These are phyloP conservation scores for Ophiostoma australiae DNA, from an alignment of 2,329 filamentous ascomycete species.

Conservation along the genomic window DNA sequence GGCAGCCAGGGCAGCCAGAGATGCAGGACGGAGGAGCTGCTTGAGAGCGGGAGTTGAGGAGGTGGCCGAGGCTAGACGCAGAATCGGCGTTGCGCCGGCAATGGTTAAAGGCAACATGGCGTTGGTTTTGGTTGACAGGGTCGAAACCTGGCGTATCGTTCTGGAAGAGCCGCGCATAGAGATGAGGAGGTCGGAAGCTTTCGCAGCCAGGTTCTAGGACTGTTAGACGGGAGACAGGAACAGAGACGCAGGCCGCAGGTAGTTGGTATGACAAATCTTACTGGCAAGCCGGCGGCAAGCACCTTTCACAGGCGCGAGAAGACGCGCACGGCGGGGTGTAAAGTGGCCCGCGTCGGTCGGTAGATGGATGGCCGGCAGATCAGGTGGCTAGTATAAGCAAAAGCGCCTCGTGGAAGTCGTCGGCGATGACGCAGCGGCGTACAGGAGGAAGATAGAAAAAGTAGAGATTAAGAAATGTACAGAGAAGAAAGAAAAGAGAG, in stretches of 20 bases:
- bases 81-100: background rate
- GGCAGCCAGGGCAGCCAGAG: background rate
- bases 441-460: background rate
- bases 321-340: background rate
- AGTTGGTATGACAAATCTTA: conserved; percentile 17
- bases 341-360: background rate
- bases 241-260: background rate
- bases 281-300: conserved; percentile 25
- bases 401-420: background rate
- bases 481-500: background rate
- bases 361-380: background rate
- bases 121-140: background rate
- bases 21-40: conserved; percentile 16
- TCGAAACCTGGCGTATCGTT: background rate
- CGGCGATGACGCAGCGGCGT: conserved; percentile 5
- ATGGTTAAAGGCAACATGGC: background rate
- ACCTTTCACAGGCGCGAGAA: conserved; percentile 12
- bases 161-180: background rate
- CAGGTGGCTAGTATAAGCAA: background rate
- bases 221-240: background rate
- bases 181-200: background rate
- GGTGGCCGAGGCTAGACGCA: background rate
- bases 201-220: background rate
- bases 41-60: conserved; percentile 11
- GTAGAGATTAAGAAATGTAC: background rate